These are phyloP conservation scores for Chaetomium strumarium DNA, from an alignment of 2,329 filamentous ascomycete genomes.

Conservation along the genomic window DNA sequence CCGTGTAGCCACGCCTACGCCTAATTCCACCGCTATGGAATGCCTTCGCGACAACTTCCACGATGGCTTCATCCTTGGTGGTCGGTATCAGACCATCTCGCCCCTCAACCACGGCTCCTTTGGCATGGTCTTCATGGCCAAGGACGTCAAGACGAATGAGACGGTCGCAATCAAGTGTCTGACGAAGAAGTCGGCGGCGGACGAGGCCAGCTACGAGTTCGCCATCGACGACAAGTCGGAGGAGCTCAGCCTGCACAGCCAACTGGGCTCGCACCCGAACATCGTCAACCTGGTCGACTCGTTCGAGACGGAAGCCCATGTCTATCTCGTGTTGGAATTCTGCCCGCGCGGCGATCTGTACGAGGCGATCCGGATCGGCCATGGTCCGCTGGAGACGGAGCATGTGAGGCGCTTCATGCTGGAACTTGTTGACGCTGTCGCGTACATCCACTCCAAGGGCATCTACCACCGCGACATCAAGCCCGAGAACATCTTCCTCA, in stretches of 20 bases:
- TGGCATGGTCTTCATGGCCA: slow-evolving; percentile 95
- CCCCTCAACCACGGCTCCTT: slow-evolving; percentile 98
- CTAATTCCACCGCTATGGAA: slow-evolving; percentile 53
- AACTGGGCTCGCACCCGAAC: slow-evolving; percentile 75
- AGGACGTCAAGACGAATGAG: slow-evolving; percentile 68
- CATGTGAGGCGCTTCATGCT: slow-evolving; percentile 98
- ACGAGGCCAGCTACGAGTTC: slow-evolving; percentile 56
- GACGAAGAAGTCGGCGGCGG: slow-evolving; percentile 68
- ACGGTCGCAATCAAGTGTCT: slow-evolving; percentile 94
- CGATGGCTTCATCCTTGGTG: slow-evolving; percentile 73
- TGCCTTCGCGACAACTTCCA: slow-evolving; percentile 81
- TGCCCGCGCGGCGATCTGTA: slow-evolving; percentile 94
- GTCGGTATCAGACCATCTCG: slow-evolving; percentile 84
- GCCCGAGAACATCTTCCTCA: slow-evolving; percentile 97
- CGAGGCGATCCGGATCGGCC: slow-evolving; percentile 86
- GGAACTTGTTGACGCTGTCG: slow-evolving; percentile 81
- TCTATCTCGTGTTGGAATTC: slow-evolving; percentile 91
- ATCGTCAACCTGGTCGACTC: slow-evolving; percentile 88
- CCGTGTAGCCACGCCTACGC: slow-evolving; percentile 21
- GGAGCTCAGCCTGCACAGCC: slow-evolving; percentile 72
- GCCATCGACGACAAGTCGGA: slow-evolving; percentile 78
- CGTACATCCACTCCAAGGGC: slow-evolving; percentile 84
- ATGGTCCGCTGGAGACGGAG: slow-evolving; percentile 87
- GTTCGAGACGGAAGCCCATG: slow-evolving; percentile 86
- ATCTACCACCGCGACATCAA: slow-evolving; percentile 98